Percentiles rank a stretch among this genome's conserved stretches.
Conservation (phyloP, 208 protist genomes). For the Leishmania mexicana region DNA sequence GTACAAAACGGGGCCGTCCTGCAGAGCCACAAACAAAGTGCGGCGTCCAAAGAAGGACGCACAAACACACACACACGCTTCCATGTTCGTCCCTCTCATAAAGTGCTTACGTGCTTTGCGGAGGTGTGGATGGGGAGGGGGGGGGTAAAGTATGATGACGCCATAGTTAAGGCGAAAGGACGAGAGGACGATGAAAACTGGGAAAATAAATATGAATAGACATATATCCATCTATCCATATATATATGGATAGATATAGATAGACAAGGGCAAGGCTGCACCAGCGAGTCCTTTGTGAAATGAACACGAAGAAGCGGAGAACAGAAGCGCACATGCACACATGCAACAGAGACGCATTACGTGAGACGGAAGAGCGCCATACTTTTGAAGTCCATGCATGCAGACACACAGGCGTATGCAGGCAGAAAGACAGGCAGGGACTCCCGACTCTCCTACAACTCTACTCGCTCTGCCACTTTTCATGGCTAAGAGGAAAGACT, state of each 20-base stretch:
- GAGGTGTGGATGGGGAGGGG: neutral
- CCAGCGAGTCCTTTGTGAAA: neutral
- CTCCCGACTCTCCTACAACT: neutral
- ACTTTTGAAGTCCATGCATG: neutral
- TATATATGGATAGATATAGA: neutral
- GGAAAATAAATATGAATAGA: neutral
- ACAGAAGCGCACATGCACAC: neutral
- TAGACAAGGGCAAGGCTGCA: neutral
- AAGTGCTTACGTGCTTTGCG: neutral
- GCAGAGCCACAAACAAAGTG: conserved; percentile 21
- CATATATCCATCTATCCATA: too few species aligned
- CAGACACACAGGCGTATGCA: neutral
- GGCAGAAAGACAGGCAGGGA: neutral
- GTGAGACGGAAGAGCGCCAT: neutral
- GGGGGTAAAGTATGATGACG: neutral
- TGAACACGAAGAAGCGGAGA: neutral
- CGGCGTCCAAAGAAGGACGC: neutral
- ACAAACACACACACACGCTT: neutral
- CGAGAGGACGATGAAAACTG: neutral
- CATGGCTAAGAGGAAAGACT: neutral
- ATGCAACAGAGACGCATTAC: neutral
- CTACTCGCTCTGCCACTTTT: neutral
- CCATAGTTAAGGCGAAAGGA: conserved; percentile 23
- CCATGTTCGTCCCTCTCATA: neutral
- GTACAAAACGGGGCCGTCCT: conserved; percentile 4